A percentile compares a stretch with the other conserved stretches of the same genome.
Evolutionary conservation across 495 filamentous ascomycete genomes (phyloP).

Genomic region (Tuber melanosporum): DNA sequence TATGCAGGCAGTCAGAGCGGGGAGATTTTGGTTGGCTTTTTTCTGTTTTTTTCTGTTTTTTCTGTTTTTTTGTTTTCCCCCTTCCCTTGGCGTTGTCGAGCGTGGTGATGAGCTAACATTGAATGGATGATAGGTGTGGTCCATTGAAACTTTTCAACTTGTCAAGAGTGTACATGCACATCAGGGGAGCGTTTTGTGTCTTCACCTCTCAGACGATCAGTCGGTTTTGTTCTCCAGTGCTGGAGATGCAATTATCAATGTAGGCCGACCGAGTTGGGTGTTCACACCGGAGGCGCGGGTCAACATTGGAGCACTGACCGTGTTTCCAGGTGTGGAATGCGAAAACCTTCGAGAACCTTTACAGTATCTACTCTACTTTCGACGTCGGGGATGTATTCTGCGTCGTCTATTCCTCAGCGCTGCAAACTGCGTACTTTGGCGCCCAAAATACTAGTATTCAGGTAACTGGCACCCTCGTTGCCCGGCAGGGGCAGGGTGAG

Average conservation of each 20-base stretch:
- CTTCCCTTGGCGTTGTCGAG: background rate
- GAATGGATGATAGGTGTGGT: conserved; percentile 58
- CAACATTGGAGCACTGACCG: conserved; percentile 41
- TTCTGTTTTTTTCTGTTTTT: conserved; percentile 8
- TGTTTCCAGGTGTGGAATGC: conserved; percentile 57
- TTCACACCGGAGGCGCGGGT: conserved; percentile 22
- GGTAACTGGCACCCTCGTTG: conserved; percentile 40
- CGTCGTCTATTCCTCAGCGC: conserved; percentile 69
- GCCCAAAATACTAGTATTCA: conserved; percentile 94
- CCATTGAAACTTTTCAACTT: conserved; percentile 74
- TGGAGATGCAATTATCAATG: conserved; percentile 87
- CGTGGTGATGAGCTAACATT: conserved; percentile 12
- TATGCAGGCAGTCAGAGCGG: conserved; percentile 88
- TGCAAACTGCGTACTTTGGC: conserved; percentile 81
- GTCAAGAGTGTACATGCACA: conserved; percentile 73
- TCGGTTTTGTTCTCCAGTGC: conserved; percentile 83
- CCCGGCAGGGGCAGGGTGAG: background rate
- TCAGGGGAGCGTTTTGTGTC: conserved; percentile 77
- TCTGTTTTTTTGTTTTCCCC: background rate
- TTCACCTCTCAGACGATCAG: conserved; percentile 68
- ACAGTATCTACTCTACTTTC: conserved; percentile 86
- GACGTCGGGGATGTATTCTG: conserved; percentile 96
- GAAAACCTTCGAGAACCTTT: conserved; percentile 59
- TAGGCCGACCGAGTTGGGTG: conserved; percentile 45
- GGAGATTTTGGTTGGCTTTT: conserved; percentile 64